A percentile compares a stretch with the other conserved stretches of the same genome.
Evolutionary conservation across 2,329 filamentous ascomycete species (phyloP).

Genomic region (Apiospora phragmitis): DNA sequence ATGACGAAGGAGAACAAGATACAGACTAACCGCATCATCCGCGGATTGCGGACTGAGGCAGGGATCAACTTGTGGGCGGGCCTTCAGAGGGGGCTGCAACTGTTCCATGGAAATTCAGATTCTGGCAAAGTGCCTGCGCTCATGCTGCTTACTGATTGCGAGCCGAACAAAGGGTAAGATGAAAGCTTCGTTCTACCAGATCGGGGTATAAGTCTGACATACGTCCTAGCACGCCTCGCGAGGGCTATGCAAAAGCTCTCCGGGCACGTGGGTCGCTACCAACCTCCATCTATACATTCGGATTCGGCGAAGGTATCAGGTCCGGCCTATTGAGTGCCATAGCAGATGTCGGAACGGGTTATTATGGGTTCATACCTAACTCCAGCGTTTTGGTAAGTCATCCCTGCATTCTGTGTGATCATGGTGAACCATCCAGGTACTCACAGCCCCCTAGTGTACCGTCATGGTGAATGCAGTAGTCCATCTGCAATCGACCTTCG

Average conservation of each 20-base stretch:
- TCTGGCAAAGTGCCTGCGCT: not conserved
- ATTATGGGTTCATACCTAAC: conserved; percentile 63
- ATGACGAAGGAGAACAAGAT: conserved; percentile 51
- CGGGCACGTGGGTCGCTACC: not conserved
- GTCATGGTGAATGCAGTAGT: not conserved
- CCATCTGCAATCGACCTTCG: not conserved
- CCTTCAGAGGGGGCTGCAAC: conserved; percentile 47
- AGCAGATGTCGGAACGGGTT: conserved; percentile 56
- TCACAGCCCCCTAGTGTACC: not conserved
- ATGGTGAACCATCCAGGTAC: not conserved
- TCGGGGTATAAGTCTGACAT: not conserved
- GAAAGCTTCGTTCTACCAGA: not conserved
- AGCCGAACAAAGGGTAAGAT: not conserved
- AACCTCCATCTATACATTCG: not conserved
- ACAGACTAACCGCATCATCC: conserved; percentile 41
- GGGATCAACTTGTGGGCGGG: conserved; percentile 61
- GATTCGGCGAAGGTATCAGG: conserved; percentile 26
- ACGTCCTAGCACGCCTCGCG: not conserved
- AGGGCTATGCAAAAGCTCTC: not conserved
- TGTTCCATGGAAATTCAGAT: conserved; percentile 36
- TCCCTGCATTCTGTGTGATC: not conserved
- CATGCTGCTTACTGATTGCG: not conserved
- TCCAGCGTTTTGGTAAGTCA: conserved; percentile 56
- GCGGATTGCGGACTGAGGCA: conserved; percentile 37
- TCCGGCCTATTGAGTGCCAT: conserved; percentile 61